A percentile compares a stretch with the other conserved stretches of the same genome.
phyloP scores from a whole-genome alignment of 306 rosid species.

The Casuarina glauca region DNA sequence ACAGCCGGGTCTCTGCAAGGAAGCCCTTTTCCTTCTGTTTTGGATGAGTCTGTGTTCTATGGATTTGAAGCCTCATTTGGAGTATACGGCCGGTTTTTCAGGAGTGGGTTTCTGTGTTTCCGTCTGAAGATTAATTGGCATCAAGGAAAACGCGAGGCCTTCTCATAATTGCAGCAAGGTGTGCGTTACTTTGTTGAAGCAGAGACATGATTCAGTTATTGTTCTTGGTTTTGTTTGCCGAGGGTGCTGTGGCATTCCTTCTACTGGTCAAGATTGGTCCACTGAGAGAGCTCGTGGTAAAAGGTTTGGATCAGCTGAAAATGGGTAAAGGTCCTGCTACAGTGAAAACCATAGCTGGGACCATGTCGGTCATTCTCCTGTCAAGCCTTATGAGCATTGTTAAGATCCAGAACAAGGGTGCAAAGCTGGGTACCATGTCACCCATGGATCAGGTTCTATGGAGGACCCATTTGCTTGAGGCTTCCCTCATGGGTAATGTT shows the following conservation, averaged over 20 bases:
- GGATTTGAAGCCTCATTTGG: conserved; percentile 3
- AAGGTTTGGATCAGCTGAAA: conserved; percentile 82
- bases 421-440: conserved; percentile 92
- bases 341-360: conserved; percentile 79
- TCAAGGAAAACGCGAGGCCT: conserved; percentile 25
- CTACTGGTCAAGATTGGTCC: conserved; percentile 85
- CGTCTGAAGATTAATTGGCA: conserved; percentile 7
- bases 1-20: conserved; percentile 14
- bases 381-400: conserved; percentile 81
- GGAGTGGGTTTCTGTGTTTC: conserved; percentile 13
- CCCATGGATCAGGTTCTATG: conserved; percentile 99
- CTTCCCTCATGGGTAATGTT: conserved; percentile 78
- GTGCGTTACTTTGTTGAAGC: conserved; percentile 15
- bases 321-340: conserved; percentile 90
- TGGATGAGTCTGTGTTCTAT: conserved; percentile 4
- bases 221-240: conserved; percentile 77
- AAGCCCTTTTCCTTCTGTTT: conserved; percentile 12
- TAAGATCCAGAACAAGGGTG: conserved; percentile 98
- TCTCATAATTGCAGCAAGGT: conserved; percentile 20
- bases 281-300: conserved; percentile 84
- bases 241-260: conserved; percentile 67
- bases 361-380: conserved; percentile 85
- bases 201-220: conserved; percentile 76
- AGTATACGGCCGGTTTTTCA: conserved; percentile 13
- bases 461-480: conserved; percentile 97